Base-by-base conservation (phyloP, 306 rosid species). In the Cicer chorassanicum region DNA sequence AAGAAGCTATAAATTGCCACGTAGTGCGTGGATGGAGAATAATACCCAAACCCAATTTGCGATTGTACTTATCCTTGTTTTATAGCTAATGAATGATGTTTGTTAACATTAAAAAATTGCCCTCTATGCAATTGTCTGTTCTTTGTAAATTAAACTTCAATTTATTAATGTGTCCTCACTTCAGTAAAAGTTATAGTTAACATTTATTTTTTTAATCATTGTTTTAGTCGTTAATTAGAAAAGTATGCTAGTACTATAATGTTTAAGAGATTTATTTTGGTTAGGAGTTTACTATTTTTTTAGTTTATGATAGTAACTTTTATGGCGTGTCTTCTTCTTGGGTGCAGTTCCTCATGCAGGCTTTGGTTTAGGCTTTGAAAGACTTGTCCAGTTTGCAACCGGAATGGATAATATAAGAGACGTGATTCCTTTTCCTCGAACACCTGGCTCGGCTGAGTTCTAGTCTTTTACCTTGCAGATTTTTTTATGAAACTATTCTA, bases 381-480 rank as follows among this genome's bases (percentile, higher is more conserved):
- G 98, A 81, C 96, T 93, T 21, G 91, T 91, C 73, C 98, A 93
- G 65, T 93, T 93, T 78, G 94, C 88, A 38, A 93, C 98, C 49
- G 98, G 98, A 77, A 76, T 93, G 76, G 98, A 93, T 15, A 93
- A 93, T 74, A 93, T 91, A 51, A 82, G 97, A 78, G 98, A 91
- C 67, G 90, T 82, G 6, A 93, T 91, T 50, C 98, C 98, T 70
- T 93, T 93, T 82, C 97, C 97, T 29, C 89, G 96, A 19, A 74
- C 96, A 14, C 97, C 98, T 44, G 98, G 94, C 73, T 88, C 90
- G 9, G 93, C 97, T 6, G 97, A 93, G 79, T 93, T 93, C 74
- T 91, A 70, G 65, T 61, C 63, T 91, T 91, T 69, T 93, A 69
- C 64, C 24, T 55, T 38, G 68, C 59, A 53, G 29, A 21, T 60